Evolutionary conservation across 495 filamentous ascomycete species (phyloP), one percentile per base, ranked within the genome.

Genomic region (Xylaria cubensis): DNA sequence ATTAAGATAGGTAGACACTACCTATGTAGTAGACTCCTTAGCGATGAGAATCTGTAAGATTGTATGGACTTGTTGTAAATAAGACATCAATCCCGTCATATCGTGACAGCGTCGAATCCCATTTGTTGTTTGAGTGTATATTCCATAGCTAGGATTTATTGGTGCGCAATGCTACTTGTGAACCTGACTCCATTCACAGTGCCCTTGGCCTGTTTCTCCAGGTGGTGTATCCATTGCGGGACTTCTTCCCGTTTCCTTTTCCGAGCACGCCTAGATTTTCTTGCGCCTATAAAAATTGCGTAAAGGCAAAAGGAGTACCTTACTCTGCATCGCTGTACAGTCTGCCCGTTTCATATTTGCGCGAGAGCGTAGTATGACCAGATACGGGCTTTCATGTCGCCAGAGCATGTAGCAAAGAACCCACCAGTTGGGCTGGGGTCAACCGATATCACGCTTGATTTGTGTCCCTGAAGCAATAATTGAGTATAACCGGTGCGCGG

Each of bases 391-490:
- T 92, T 88, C 92, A 94, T 95, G 79, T 97, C 94, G 75, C 93
- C 93, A 75, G 92, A 94, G 56, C 93, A 93, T 24, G 94, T 97
- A 56, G 94, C 94, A 77, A 97, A 97, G 74, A 90, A 87, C 53
- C 90, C 89, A 69, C 92, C 92, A 34, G 85, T 90, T 8, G 93
- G 94, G 81, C 93, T 94, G 41, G 94, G 93, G 19, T 94, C 93
- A 53, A 97, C 94, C 34, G 92, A 94, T 77, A 96, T 96, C 71
- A 96, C 94, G 36, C 92, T 94, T 82, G 96, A 95, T 84, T 95
- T 95, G 80, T 97, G 94, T 41, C 93, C 94, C 80, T 97, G 94
- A 64, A 97, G 88, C 93, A 95, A 96, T 83, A 97, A 89, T 80
- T 97, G 94, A 9, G 94, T 92, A 77, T 91, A 91, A 15, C 94